These are phyloP conservation scores for Dioscorea cayenensis DNA, from an alignment of 116 monocot genomes.

Conservation along the genomic window DNA sequence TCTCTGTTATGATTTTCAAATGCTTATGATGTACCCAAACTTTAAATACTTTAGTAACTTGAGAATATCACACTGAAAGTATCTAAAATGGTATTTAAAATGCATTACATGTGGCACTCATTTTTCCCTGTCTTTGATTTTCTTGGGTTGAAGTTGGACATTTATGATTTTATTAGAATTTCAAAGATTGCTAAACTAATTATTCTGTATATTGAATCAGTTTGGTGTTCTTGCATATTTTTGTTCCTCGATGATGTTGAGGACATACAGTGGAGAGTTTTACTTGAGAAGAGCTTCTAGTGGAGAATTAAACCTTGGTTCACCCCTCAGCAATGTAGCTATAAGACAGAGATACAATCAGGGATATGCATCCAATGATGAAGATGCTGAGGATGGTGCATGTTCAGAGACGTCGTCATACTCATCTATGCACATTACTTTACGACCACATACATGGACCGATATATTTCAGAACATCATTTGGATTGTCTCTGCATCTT, in stretches of 20 bases:
- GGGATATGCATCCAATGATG: constrained; percentile 2
- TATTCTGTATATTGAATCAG: neutral
- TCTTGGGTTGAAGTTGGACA: neutral
- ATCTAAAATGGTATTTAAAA: too few relatives aligned
- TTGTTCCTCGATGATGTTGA: neutral
- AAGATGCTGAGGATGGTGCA: constrained; percentile 25
- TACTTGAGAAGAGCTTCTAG: neutral
- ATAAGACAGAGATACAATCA: constrained; percentile 31
- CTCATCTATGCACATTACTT: neutral
- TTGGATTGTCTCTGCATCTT: constrained; percentile 23
- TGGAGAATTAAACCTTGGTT: neutral
- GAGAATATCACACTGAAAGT: too few relatives aligned
- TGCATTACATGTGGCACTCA: too few relatives aligned
- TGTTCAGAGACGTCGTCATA: neutral
- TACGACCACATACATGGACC: constrained; percentile 12
- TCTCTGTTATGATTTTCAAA: too few relatives aligned
- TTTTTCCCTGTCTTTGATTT: too few relatives aligned
- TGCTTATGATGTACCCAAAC: too few relatives aligned
- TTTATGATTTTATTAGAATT: neutral
- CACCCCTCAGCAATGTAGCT: neutral
- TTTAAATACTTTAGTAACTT: too few relatives aligned
- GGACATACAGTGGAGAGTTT: neutral
- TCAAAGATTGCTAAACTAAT: neutral
- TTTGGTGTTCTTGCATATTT: neutral
- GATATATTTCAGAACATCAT: constrained; percentile 21